Conservation (phyloP, 2,329 filamentous ascomycete genomes). For the Akanthomyces muscarius region DNA sequence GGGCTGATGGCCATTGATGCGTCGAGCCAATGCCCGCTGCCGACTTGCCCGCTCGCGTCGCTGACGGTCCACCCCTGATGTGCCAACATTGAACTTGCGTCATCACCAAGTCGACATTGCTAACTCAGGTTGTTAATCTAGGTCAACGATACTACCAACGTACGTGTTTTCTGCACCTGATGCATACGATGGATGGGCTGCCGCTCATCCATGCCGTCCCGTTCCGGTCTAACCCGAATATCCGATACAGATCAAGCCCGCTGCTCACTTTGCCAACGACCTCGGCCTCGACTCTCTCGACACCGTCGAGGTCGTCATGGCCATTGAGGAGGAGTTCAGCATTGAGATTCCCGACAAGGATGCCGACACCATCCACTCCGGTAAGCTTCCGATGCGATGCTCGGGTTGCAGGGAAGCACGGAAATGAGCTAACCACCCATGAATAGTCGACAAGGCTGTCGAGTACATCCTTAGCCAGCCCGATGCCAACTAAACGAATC, state of each 20-base stretch:
- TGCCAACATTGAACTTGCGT: not conserved
- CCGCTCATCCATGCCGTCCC: too few relatives aligned
- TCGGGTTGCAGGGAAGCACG: too few relatives aligned
- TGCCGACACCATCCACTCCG: conserved; percentile 87
- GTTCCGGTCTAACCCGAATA: conserved; percentile 19
- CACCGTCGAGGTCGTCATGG: conserved; percentile 99
- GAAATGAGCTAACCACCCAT: conserved; percentile 16
- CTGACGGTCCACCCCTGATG: not conserved
- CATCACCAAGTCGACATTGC: not conserved
- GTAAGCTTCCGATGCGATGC: conserved; percentile 48
- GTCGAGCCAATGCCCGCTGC: not conserved
- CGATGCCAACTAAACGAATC: conserved; percentile 65
- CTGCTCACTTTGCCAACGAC: conserved; percentile 93
- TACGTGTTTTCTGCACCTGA: conserved; percentile 36
- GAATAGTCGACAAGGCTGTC: conserved; percentile 83
- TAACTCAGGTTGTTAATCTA: conserved; percentile 29
- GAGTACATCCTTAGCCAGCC: conserved; percentile 92
- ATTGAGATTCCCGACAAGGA: conserved; percentile 99
- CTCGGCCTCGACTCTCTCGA: conserved; percentile 95
- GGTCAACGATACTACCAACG: conserved; percentile 65
- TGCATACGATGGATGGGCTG: not conserved
- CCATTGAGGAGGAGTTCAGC: conserved; percentile 91
- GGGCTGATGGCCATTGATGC: not conserved
- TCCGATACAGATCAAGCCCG: conserved; percentile 65
- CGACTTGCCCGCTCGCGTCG: not conserved